Base-by-base conservation (phyloP, 805 yeast species). In the Nematodospora valgi region DNA sequence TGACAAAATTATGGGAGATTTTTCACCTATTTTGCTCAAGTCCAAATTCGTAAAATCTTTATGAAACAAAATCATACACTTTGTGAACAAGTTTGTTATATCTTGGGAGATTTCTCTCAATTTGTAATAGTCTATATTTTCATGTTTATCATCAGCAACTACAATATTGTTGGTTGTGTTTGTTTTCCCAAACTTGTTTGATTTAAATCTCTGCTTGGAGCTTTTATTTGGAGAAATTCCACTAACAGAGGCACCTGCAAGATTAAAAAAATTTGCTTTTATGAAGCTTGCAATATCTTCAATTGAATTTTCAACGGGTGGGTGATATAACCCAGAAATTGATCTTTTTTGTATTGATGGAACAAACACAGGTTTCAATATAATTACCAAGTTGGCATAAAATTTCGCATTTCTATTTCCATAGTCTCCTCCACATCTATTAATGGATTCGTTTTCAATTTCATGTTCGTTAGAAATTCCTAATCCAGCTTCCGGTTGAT, bases 31-130 rank as follows among this genome's bases (percentile, higher is more conserved):
- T 8, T 8, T 21, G 23, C 7, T 10, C 10, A 11, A 26, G n/a
- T 26, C 29, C 11, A 13, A 8, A 12, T 27, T 13, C 11, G 11
- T 24, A 19, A 46, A 44, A 30, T 59, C 63, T 29, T 48, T 49
- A 22, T 43, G 45, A 18, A 56, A 50, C 1, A 51, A 22, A 9
- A 41, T 23, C 51, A 60, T 41, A 19, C 56, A 48, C 34, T 48
- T 46, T 1, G 37, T 40, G 35, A 61, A 60, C 34, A 48, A 56
- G 2, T 51, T 41, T 12, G 46, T 37, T 4, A 62, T 37, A 29
- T 58, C 63, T 36, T 51, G 60, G 1, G 52, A 47, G 5, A 59
- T 43, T 38, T 62, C 67, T 33, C 64, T 39, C 5, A 49, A 31
- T 27, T 43, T 45, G 20, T 51, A 45, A 15, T 59, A 63, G 35